These are phyloP conservation scores for Orychophragmus violaceus DNA, from an alignment of 345 rosid genomes.

Conservation along the genomic window DNA sequence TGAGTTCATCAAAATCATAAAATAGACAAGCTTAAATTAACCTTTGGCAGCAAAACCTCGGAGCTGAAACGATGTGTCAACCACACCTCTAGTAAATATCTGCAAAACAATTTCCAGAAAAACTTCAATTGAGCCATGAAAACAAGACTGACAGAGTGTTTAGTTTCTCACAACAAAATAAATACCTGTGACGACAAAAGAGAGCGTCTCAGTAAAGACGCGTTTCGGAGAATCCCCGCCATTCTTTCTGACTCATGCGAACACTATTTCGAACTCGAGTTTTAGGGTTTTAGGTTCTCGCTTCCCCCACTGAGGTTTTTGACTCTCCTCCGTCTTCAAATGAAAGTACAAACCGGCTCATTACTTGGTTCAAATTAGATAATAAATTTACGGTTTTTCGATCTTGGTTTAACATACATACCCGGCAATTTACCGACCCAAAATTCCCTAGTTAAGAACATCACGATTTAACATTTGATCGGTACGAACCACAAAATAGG, in stretches of 20 bases:
- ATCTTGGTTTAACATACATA: not conserved
- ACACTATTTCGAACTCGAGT: not conserved
- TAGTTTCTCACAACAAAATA: not conserved
- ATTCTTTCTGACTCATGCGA: constrained; percentile 33
- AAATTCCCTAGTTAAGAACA: no score
- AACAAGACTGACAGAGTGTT: constrained; percentile 9
- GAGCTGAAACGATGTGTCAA: constrained; percentile 47
- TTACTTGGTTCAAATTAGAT: not conserved
- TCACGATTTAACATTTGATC: no score
- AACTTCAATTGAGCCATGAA: not conserved
- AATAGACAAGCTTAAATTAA: constrained; percentile 14
- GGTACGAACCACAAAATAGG: no score
- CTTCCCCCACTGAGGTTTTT: constrained; percentile 3
- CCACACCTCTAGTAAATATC: constrained; percentile 38
- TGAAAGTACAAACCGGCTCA: not conserved
- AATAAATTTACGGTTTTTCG: not conserved
- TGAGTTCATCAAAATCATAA: not conserved
- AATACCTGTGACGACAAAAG: constrained; percentile 40
- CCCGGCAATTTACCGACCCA: not conserved
- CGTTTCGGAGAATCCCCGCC: constrained; percentile 58
- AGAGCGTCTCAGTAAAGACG: constrained; percentile 37
- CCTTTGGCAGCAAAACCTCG: constrained; percentile 66
- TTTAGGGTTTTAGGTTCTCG: constrained; percentile 29
- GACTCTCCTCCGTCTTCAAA: not conserved
- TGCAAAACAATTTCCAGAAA: constrained; percentile 11